Percentiles rank a stretch among this genome's conserved stretches.
These are phyloP conservation scores for Trichocladium antarcticum DNA, from an alignment of 495 filamentous ascomycete species.

Conservation along the genomic window DNA sequence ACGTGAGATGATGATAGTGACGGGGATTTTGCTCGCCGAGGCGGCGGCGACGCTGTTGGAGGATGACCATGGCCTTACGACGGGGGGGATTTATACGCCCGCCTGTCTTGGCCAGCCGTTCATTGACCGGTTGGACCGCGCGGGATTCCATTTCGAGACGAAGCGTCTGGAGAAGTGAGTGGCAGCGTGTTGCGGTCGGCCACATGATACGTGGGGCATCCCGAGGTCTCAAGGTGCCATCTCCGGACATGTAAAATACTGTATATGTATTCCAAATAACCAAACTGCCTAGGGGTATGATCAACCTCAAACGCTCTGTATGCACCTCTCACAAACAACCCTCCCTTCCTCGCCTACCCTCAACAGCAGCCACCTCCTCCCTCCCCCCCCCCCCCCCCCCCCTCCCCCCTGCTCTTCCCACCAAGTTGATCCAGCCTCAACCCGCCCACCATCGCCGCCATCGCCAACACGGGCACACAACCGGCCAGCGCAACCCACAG, in stretches of 20 bases:
- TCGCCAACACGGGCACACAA: slow-evolving; percentile 33
- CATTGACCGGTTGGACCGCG: slow-evolving; percentile 55
- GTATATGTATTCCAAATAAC: background rate
- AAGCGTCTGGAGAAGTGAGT: slow-evolving; percentile 30
- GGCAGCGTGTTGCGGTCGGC: background rate
- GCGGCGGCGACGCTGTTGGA: slow-evolving; percentile 61
- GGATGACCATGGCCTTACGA: slow-evolving; percentile 48
- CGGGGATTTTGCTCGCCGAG: slow-evolving; percentile 54
- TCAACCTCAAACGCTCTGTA: background rate
- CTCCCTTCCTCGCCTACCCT: too few species aligned
- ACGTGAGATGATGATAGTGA: slow-evolving; percentile 37
- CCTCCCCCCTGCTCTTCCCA: background rate
- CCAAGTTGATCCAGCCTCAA: slow-evolving; percentile 25
- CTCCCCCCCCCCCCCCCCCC: background rate
- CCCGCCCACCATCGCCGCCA: slow-evolving; percentile 36
- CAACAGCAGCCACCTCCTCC: slow-evolving; percentile 1
- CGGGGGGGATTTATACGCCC: slow-evolving; percentile 61
- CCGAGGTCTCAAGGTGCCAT: too few species aligned
- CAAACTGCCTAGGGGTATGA: background rate
- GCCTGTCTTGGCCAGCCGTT: slow-evolving; percentile 69
- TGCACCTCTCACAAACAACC: background rate
- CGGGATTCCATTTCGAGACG: slow-evolving; percentile 53
- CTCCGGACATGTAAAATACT: background rate
- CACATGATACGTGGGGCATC: too few species aligned
- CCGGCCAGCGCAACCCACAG: slow-evolving; percentile 38